Evolutionary conservation across 148 eudicot genomes (phyloP), one percentile per base, ranked within the genome.

Genomic region (Silene uniflora): DNA sequence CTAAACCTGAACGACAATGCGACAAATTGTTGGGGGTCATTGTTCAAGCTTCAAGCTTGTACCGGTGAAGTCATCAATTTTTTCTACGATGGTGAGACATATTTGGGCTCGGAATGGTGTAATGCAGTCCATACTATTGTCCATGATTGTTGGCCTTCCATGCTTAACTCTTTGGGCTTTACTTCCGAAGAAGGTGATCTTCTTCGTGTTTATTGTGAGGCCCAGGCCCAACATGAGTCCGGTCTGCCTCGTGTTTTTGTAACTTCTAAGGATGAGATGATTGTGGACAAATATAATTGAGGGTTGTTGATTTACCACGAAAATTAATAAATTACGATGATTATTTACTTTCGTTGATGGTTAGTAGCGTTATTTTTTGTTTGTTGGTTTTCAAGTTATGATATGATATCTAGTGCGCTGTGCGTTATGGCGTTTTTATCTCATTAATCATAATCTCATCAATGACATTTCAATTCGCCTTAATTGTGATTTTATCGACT

Each of bases 181-280:
- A n/a, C n/a, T n/a, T n/a, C n/a, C n/a, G n/a, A n/a, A n/a, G n/a
- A n/a, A n/a, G n/a, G n/a, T n/a, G n/a, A n/a, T n/a, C n/a, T n/a
- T n/a, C n/a, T n/a, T n/a, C n/a, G n/a, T n/a, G n/a, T n/a, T n/a
- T 77, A 85, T 66, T 90, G 94, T 71, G 89, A 84, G 70, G 88
- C 85, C 35, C 23, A 17, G 52, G 76, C 24, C 60, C 65, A 66
- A 24, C 24, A 44, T 18, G 32, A 52, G 24, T 56, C 83, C 61
- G 42, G 63, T 77, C 83, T 77, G 56, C 56, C 75, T 54, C 75
- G n/a, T 71, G 76, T 7, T 58, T 39, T 6, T n/a, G 23, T 5
- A 21, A 10, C 19, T 65, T 29, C 14, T 14, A 65, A 65, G 46
- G 47, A 7, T 17, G 72, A 9, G 21, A 35, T 69, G 24, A 1